A percentile compares a stretch with the other conserved stretches of the same genome.
These are phyloP conservation scores for Pulveroboletus sp. DNA, from an alignment of 768 basidiomycete genomes.

Conservation along the genomic window DNA sequence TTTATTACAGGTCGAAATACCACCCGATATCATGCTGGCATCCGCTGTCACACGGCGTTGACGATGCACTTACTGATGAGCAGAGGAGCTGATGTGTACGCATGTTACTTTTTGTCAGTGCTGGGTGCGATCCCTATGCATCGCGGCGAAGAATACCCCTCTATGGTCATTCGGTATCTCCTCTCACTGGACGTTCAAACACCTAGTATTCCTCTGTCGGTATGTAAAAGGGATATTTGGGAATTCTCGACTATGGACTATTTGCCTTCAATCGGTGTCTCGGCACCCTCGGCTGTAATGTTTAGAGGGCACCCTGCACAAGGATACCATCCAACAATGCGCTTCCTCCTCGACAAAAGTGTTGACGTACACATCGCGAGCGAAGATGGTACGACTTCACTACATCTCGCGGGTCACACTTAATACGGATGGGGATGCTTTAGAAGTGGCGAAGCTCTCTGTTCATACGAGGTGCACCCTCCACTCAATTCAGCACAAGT, in stretches of 20 bases:
- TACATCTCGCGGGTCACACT: not conserved
- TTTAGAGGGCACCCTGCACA: not conserved
- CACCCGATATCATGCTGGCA: not conserved
- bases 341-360: not conserved
- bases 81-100: not conserved
- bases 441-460: not conserved
- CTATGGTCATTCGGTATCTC: not conserved
- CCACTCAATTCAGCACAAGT: not conserved
- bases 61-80: not conserved
- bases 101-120: not conserved
- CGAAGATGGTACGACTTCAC: not conserved
- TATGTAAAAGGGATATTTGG: not conserved
- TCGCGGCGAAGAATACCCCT: not conserved
- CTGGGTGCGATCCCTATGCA: not conserved
- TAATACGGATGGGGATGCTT: not conserved
- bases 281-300: not conserved
- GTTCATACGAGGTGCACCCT: not conserved
- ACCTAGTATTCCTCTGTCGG: not conserved
- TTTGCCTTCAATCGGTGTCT: not conserved
- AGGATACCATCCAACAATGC: not conserved
- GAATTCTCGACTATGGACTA: not conserved
- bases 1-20: not conserved
- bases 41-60: not conserved
- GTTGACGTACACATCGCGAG: not conserved
- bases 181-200: not conserved